These are phyloP conservation scores for Trichoderma polysporum DNA, from an alignment of 2,329 filamentous ascomycete species.

Conservation along the genomic window DNA sequence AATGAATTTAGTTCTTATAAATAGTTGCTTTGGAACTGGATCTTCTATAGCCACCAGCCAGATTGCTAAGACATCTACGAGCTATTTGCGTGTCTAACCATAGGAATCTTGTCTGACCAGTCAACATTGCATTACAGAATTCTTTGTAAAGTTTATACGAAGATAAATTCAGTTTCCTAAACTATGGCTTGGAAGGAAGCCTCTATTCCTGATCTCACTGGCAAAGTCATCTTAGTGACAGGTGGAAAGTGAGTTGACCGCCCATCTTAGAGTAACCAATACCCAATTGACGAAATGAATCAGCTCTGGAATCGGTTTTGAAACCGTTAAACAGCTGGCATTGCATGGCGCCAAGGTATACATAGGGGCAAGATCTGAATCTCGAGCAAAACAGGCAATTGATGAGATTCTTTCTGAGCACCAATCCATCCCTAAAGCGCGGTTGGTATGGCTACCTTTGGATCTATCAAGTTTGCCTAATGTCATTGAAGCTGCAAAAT, in stretches of 20 bases:
- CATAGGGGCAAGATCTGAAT: not conserved
- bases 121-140: not conserved
- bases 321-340: not conserved
- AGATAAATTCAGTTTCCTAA: not conserved
- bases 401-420: not conserved
- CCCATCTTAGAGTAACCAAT: not conserved
- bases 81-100: not conserved
- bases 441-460: not conserved
- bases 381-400: not conserved
- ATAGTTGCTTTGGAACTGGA: no score
- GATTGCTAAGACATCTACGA: no score
- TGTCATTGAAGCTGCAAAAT: not conserved
- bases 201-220: not conserved
- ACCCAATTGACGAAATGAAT: not conserved
- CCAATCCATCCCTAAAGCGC: not conserved
- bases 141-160: not conserved
- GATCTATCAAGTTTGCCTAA: not conserved
- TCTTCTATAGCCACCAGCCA: no score
- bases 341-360: constrained; percentile 1
- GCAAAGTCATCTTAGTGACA: not conserved
- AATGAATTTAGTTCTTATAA: no score
- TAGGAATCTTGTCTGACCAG: not conserved
- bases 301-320: not conserved
- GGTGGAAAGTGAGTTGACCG: not conserved
- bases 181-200: not conserved